These are phyloP conservation scores for Beauveria varroae DNA, from an alignment of 2,329 filamentous ascomycete species.

Conservation along the genomic window DNA sequence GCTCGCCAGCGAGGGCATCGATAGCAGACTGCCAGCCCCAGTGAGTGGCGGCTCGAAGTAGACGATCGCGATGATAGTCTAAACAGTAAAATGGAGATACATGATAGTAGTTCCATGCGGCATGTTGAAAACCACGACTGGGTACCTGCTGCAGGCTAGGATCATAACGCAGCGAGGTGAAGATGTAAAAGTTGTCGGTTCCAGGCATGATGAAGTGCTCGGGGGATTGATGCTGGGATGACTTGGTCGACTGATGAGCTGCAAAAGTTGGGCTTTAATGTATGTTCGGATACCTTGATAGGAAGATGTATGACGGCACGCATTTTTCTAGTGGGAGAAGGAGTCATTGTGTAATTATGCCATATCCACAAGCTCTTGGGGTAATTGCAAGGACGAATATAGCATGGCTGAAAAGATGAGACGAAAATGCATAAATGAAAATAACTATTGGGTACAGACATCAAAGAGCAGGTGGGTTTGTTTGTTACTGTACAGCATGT, in stretches of 20 bases:
- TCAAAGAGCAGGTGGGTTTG: no score
- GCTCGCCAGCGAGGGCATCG: conserved; percentile 34
- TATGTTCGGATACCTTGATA: neutral
- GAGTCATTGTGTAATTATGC: neutral
- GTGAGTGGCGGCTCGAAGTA: conserved; percentile 55
- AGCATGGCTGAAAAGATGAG: neutral
- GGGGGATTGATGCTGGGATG: neutral
- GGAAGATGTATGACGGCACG: conserved; percentile 3
- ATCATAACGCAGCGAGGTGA: conserved; percentile 69
- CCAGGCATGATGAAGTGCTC: conserved; percentile 22
- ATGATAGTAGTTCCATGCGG: conserved; percentile 45
- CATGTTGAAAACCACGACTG: conserved; percentile 28
- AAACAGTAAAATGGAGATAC: conserved; percentile 71
- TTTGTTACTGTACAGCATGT: no score
- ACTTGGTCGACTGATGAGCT: no score
- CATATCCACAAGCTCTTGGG: neutral
- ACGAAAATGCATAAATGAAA: neutral
- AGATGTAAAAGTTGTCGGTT: conserved; percentile 48
- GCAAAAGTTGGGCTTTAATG: neutral
- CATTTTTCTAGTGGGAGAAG: neutral
- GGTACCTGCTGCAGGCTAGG: conserved; percentile 41
- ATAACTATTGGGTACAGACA: no score
- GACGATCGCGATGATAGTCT: conserved; percentile 67
- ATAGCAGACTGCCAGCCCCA: conserved; percentile 47
- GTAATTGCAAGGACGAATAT: neutral